Evolutionary conservation across 2,329 filamentous ascomycete species (phyloP), one percentile per base, ranked within the genome.

Genomic region (Claviceps maximensis): DNA sequence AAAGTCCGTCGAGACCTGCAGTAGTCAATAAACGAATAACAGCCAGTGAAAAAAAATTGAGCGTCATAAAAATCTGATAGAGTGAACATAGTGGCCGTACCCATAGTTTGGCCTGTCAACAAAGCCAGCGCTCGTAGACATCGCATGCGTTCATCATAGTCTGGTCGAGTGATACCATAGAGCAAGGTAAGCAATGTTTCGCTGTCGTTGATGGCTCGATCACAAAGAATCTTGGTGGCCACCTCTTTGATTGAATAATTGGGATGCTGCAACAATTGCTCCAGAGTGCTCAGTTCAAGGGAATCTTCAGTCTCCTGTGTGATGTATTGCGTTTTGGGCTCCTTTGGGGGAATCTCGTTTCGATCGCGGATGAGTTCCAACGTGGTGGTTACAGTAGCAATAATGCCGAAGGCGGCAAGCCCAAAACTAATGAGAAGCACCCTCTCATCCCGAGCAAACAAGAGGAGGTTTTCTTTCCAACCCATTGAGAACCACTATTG

Each of bases 271-370:
- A 86, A 71, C 4, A 90, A 74, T 57, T 80, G 84, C 50, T 82
- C 73, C 10, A 90, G 72, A 0, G 86, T 89, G 44, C 76, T 73
- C 12, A 82, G 63, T 54, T 82, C 78, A 44, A 89, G 72, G 2
- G 84, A 78, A 62, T 89, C 84, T 62, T 89, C 85, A 2, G 84
- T 87, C 25, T 85, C 81, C 64, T 89, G 83, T 15, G 82, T 86
- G 58, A 88, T 86, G 64, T 87, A 86, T 59, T 84, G 79, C 50
- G 84, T 79, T 63, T 84, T 83, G 38, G 81, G 81, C 55, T 82
- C 78, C 40, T 72, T 63, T 38, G 80, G 77, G 55, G 80, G 80
- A 61, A 93, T 79, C 65, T 83, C 77, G 57, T 84, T 84, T 51
- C 83, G 74, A 59, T 81, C 74, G 58, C 82, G 77, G 58, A 84